phyloP scores from a whole-genome alignment of 768 basidiomycete species.

The Serendipita indica region DNA sequence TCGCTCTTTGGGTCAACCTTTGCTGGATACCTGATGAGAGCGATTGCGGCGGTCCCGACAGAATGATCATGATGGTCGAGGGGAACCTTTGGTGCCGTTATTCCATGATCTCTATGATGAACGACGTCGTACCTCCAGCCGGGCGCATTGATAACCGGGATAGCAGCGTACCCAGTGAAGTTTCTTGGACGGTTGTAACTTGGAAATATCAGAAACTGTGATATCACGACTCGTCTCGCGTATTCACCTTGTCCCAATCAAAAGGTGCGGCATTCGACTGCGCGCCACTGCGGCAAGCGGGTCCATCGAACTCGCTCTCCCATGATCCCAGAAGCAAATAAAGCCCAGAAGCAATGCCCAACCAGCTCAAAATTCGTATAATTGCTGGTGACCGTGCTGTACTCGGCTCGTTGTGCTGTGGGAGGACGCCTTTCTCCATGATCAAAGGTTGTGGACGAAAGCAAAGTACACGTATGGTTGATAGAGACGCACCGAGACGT shows the following conservation, averaged over 20 bases:
- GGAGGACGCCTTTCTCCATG: no score
- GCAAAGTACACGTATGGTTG: no score
- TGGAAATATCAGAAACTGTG: neutral
- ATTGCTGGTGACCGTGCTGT: no score
- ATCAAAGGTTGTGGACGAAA: no score
- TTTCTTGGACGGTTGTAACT: slow-evolving; percentile 16
- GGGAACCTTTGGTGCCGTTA: slow-evolving; percentile 26
- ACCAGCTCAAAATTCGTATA: neutral
- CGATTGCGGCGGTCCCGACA: slow-evolving; percentile 28
- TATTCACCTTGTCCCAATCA: slow-evolving; percentile 5
- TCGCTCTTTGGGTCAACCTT: slow-evolving; percentile 19
- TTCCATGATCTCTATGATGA: neutral
- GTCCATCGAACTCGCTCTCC: neutral
- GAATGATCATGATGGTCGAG: slow-evolving; percentile 30
- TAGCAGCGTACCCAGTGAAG: slow-evolving; percentile 22
- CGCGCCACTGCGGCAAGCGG: neutral
- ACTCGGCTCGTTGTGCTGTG: no score
- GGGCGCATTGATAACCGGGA: slow-evolving; percentile 21
- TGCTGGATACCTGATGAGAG: slow-evolving; percentile 30
- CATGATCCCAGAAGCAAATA: neutral
- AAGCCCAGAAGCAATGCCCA: neutral
- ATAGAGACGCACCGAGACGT: no score
- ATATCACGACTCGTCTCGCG: neutral
- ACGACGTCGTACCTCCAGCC: slow-evolving; percentile 19
- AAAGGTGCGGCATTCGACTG: neutral